Evolutionary conservation across 2,329 filamentous ascomycete species (phyloP).

Genomic region (Colletotrichum camelliae): DNA sequence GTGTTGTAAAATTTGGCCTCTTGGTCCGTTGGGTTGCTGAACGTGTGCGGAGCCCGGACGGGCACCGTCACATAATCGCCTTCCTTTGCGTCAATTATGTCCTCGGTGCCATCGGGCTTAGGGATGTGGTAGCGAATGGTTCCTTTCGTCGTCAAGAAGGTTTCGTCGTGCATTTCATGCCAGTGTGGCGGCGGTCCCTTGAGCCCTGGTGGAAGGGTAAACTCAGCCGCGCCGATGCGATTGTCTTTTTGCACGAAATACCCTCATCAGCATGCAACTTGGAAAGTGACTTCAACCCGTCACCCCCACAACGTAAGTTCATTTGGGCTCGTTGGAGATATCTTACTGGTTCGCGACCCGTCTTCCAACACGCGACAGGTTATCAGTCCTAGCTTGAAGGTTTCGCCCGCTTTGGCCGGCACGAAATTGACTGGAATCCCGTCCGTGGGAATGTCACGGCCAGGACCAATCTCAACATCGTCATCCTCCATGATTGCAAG

Average conservation of each 20-base stretch:
- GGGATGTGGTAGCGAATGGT: neutral
- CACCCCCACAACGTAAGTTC: neutral
- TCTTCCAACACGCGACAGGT: neutral
- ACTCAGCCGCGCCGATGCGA: neutral
- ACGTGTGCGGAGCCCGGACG: constrained; percentile 27
- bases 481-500: neutral
- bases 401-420: neutral
- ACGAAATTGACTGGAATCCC: neutral
- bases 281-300: neutral
- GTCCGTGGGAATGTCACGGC: neutral
- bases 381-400: neutral
- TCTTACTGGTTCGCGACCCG: neutral
- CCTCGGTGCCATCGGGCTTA: neutral
- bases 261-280: neutral
- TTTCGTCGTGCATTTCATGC: neutral
- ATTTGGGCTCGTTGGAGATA: neutral
- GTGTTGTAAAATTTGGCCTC: constrained; percentile 29
- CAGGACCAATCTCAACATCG: neutral
- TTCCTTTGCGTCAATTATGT: neutral
- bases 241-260: neutral
- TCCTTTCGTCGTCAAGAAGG: neutral
- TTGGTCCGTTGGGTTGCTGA: constrained; percentile 29
- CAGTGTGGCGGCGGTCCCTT: neutral
- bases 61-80: constrained; percentile 21
- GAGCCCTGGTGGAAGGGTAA: neutral